phyloP scores from a whole-genome alignment of 2,329 filamentous ascomycete species.

The Colletotrichum lupini region DNA sequence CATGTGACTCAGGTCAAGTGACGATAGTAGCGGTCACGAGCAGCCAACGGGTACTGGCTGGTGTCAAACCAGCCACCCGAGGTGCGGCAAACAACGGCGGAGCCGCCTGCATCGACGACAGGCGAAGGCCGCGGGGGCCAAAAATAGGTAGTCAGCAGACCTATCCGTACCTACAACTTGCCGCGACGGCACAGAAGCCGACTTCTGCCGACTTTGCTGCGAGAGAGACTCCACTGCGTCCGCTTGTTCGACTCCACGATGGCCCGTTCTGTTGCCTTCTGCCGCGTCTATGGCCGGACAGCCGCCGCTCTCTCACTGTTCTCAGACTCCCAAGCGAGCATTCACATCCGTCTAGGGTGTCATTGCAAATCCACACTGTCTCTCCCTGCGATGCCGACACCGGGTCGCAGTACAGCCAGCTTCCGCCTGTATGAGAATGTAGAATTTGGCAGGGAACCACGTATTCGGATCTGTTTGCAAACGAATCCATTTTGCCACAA shows the following conservation, averaged over 20 bases:
- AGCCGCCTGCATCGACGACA: constrained; percentile 7
- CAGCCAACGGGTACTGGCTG: constrained; percentile 18
- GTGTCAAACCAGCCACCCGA: constrained; percentile 2
- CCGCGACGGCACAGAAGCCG: constrained; percentile 17
- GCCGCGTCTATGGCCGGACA: constrained; percentile 27
- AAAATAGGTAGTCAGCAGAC: constrained; percentile 28
- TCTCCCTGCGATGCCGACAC: constrained; percentile 15
- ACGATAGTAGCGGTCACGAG: constrained; percentile 20
- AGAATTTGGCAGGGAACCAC: neutral
- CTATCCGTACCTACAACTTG: neutral
- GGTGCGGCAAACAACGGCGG: constrained; percentile 26
- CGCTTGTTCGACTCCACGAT: constrained; percentile 5
- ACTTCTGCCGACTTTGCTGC: constrained; percentile 10
- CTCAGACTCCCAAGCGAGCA: constrained; percentile 3
- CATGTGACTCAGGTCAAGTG: constrained; percentile 29
- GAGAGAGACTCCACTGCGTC: neutral
- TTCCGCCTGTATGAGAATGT: constrained; percentile 10
- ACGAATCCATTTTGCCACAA: constrained; percentile 12
- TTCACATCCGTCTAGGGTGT: constrained; percentile 16
- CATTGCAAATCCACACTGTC: constrained; percentile 2
- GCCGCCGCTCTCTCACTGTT: constrained; percentile 5
- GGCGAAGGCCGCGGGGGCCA: constrained; percentile 12
- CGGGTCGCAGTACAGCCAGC: constrained; percentile 11
- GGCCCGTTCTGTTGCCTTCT: constrained; percentile 16
- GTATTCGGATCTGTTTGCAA: neutral